These are phyloP conservation scores for Fusarium foetens DNA, from an alignment of 2,329 filamentous ascomycete genomes.

Conservation along the genomic window DNA sequence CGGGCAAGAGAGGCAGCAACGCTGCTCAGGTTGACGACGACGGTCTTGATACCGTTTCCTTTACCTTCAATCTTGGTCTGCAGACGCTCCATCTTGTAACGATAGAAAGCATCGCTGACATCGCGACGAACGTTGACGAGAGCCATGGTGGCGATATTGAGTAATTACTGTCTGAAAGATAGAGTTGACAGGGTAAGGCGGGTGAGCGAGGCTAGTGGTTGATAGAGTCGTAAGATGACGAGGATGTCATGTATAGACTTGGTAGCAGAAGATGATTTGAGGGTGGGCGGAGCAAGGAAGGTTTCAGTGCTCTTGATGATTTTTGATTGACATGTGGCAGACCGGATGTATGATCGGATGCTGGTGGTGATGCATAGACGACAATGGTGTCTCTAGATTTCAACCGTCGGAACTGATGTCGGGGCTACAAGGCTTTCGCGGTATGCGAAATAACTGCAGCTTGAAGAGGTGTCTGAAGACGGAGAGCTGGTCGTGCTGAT, in stretches of 20 bases:
- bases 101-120: conserved; percentile 98
- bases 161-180: conserved; percentile 31
- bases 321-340: conserved; percentile 67
- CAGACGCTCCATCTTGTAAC: conserved; percentile 99
- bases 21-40: conserved; percentile 95
- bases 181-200: conserved; percentile 30
- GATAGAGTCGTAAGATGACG: conserved; percentile 37
- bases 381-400: conserved; percentile 59
- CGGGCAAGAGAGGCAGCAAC: conserved; percentile 92
- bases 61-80: conserved; percentile 99
- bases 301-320: conserved; percentile 66
- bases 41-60: conserved; percentile 99
- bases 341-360: conserved; percentile 58
- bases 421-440: conserved; percentile 91
- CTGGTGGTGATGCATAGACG: conserved; percentile 67
- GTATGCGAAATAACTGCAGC: conserved; percentile 97
- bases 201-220: conserved; percentile 32
- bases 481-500: conserved; percentile 93
- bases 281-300: conserved; percentile 53
- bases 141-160: conserved; percentile 78
- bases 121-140: conserved; percentile 98
- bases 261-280: conserved; percentile 49
- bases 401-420: conserved; percentile 94
- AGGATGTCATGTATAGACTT: conserved; percentile 54
- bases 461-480: conserved; percentile 95